These are phyloP conservation scores for Kodamaea hsintzibuensis DNA, from an alignment of 805 yeast genomes.

Conservation along the genomic window DNA sequence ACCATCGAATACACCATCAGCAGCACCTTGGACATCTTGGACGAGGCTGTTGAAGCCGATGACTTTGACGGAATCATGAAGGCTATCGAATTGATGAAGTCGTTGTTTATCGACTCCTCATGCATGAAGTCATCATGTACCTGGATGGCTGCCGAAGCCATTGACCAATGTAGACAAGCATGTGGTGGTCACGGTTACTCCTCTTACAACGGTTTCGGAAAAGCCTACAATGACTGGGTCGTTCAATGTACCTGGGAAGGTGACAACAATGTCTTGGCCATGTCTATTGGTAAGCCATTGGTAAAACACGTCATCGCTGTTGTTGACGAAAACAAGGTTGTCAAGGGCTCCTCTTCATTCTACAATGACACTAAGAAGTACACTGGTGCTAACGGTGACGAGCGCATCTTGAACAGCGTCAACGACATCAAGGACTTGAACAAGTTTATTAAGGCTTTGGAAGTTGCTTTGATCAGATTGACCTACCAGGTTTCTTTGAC, in stretches of 20 bases:
- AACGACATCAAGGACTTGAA: conserved; percentile 29
- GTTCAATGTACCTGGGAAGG: conserved; percentile 99
- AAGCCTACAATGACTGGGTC: conserved; percentile 90
- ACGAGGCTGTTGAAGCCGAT: conserved; percentile 50
- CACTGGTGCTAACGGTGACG: conserved; percentile 22
- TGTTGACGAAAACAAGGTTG: conserved; percentile 39
- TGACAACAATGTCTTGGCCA: conserved; percentile 83
- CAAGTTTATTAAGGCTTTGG: conserved; percentile 35
- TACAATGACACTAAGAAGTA: conserved; percentile 31
- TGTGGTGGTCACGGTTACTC: conserved; percentile 98
- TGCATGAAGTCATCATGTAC: conserved; percentile 87
- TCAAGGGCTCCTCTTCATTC: conserved; percentile 50
- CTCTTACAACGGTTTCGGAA: conserved; percentile 88
- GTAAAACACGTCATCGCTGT: conserved; percentile 48
- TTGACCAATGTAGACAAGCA: conserved; percentile 88
- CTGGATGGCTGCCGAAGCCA: conserved; percentile 77
- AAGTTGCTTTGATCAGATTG: conserved; percentile 42
- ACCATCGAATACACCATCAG: conserved; percentile 57
- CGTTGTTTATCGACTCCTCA: conserved; percentile 80
- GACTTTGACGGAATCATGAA: conserved; percentile 45
- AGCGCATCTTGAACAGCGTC: conserved; percentile 26
- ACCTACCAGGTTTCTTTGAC: conserved; percentile 30
- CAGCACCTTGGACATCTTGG: conserved; percentile 52
- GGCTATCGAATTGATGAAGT: conserved; percentile 66
- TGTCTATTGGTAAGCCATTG: conserved; percentile 80